phyloP scores from a whole-genome alignment of 2,329 filamentous ascomycete species.

The Leptographium galeiforme region DNA sequence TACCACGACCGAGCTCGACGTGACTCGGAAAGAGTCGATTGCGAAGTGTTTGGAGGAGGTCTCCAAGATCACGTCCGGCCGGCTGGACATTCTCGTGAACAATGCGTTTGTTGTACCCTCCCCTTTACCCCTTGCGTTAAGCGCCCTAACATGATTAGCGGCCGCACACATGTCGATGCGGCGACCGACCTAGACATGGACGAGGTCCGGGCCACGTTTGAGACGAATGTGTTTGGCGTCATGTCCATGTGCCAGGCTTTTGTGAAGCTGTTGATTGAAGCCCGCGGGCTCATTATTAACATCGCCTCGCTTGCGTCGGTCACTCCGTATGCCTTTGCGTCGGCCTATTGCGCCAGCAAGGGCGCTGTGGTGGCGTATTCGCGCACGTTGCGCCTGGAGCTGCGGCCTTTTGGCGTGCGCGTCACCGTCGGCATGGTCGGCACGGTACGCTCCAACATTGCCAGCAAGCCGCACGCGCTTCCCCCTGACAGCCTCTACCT shows the following conservation, averaged over 20 bases:
- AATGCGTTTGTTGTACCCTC: slow-evolving; percentile 32
- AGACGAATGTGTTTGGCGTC: slow-evolving; percentile 43
- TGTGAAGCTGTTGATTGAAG: slow-evolving; percentile 31
- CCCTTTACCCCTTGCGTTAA: not conserved
- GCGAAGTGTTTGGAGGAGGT: slow-evolving; percentile 32
- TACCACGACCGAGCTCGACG: slow-evolving; percentile 37
- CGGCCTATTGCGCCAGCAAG: slow-evolving; percentile 42
- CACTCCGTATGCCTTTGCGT: slow-evolving; percentile 38
- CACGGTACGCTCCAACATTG: slow-evolving; percentile 38
- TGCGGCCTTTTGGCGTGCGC: slow-evolving; percentile 39
- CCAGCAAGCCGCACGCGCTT: slow-evolving; percentile 25
- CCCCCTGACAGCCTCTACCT: slow-evolving; percentile 33
- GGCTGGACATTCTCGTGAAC: slow-evolving; percentile 45
- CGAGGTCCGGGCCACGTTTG: slow-evolving; percentile 39
- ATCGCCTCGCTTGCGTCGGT: slow-evolving; percentile 38
- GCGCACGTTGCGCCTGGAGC: slow-evolving; percentile 37
- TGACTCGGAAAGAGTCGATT: slow-evolving; percentile 38
- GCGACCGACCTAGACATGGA: slow-evolving; percentile 37
- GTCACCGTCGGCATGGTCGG: slow-evolving; percentile 45
- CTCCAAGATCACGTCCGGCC: slow-evolving; percentile 32
- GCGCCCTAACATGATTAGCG: slow-evolving; percentile 19
- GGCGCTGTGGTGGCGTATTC: slow-evolving; percentile 39
- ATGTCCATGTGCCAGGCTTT: slow-evolving; percentile 43
- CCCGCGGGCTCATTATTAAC: slow-evolving; percentile 40
- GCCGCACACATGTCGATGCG: slow-evolving; percentile 36